These are phyloP conservation scores for Smallanthus sonchifolius DNA, from an alignment of 129 eudicot genomes.

Conservation along the genomic window DNA sequence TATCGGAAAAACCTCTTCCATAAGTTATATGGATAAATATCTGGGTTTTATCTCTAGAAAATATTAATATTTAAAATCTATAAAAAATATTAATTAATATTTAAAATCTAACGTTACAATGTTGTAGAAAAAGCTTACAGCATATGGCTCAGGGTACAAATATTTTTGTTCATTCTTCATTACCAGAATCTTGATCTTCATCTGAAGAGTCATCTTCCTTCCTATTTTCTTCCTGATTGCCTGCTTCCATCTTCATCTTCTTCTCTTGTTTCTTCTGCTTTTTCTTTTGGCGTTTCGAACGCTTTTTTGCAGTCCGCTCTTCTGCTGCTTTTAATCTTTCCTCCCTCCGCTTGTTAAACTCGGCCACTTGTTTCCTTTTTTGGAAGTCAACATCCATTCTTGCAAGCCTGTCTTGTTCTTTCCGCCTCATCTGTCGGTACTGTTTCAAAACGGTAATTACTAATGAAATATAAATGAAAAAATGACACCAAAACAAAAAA, in stretches of 20 bases:
- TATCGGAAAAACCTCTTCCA: no score
- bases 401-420: slow-evolving; percentile 85
- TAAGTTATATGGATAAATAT: no score
- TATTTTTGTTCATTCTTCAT: slow-evolving; percentile 23
- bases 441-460: slow-evolving; percentile 26
- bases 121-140: no score
- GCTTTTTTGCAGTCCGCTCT: slow-evolving; percentile 93
- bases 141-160: not conserved
- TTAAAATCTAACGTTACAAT: no score
- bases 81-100: no score
- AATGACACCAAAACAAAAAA: not conserved
- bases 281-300: slow-evolving; percentile 80
- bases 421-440: slow-evolving; percentile 95
- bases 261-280: slow-evolving; percentile 76
- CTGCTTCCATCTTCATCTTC: slow-evolving; percentile 41
- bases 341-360: slow-evolving; percentile 71
- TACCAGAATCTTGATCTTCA: slow-evolving; percentile 39
- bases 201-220: slow-evolving; percentile 55
- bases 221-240: slow-evolving; percentile 39
- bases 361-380: slow-evolving; percentile 70
- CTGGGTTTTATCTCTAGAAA: no score
- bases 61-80: no score
- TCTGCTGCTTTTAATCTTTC: slow-evolving; percentile 82
- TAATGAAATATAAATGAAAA: not conserved
- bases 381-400: slow-evolving; percentile 88